phyloP scores from a whole-genome alignment of 1,284 basidiomycete species.

The Cutaneotrichosporon sp. region DNA sequence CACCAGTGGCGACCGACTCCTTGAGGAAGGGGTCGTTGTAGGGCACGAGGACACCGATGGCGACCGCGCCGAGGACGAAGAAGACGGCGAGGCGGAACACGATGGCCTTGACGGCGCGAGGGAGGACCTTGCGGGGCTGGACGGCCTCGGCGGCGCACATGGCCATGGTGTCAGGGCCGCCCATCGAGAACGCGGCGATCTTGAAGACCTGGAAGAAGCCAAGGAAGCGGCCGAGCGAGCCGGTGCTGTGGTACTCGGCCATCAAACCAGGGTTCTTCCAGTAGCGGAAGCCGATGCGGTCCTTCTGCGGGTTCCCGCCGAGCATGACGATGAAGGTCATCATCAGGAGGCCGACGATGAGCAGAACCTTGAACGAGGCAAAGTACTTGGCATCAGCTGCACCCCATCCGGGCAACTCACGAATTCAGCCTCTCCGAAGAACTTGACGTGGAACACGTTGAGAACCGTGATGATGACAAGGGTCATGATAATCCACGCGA shows the following conservation, averaged over 20 bases:
- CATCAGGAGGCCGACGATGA: conserved; percentile 12
- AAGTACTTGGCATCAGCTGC: conserved; percentile 10
- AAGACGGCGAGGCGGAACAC: conserved; percentile 70
- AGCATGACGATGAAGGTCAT: conserved; percentile 20
- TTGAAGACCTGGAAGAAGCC: conserved; percentile 36
- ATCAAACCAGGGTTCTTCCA: conserved; percentile 36
- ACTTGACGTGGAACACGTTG: conserved; percentile 22
- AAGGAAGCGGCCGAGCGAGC: conserved; percentile 28
- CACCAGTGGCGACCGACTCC: conserved; percentile 12
- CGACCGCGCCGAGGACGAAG: conserved; percentile 8
- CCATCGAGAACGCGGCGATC: conserved; percentile 37
- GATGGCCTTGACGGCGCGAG: conserved; percentile 72
- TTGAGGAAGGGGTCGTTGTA: conserved; percentile 13
- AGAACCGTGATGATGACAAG: conserved; percentile 27
- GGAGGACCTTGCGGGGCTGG: conserved; percentile 64
- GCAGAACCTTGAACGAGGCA: conserved; percentile 20
- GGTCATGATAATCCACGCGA: conserved; percentile 27
- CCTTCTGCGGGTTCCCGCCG: conserved; percentile 36
- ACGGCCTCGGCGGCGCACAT: conserved; percentile 36
- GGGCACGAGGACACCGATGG: conserved; percentile 11
- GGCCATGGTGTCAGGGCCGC: conserved; percentile 39
- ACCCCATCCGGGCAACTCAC: background rate
- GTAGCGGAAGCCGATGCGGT: conserved; percentile 35
- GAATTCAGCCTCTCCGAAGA: conserved; percentile 24
- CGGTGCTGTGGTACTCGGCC: conserved; percentile 19